A percentile compares a stretch with the other conserved stretches of the same genome.
Conservation (phyloP, 169 alveolate genomes). For the Theileria parva region DNA sequence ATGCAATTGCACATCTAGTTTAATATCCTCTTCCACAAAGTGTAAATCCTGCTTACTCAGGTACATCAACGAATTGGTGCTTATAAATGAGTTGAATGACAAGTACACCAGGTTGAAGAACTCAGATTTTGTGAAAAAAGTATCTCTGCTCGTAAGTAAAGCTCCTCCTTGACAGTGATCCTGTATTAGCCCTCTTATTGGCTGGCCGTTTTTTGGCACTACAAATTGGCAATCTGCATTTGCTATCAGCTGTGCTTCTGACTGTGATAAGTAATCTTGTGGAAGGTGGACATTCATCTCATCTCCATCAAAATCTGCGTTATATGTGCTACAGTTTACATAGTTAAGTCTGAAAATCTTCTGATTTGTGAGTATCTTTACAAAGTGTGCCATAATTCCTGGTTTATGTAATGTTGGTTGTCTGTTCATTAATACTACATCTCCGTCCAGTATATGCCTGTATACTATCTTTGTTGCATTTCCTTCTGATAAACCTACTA, state of each 20-base stretch:
- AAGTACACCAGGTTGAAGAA: conserved; percentile 53
- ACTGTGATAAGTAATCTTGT: conserved; percentile 91
- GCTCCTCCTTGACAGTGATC: conserved; percentile 95
- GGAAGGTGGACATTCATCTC: conserved; percentile 98
- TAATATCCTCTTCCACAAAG: conserved; percentile 21
- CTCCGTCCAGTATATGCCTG: conserved; percentile 96
- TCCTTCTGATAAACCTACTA: conserved; percentile 55
- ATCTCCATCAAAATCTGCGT: conserved; percentile 99
- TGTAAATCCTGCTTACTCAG: conserved; percentile 19
- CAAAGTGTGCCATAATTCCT: conserved; percentile 93
- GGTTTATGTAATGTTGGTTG: conserved; percentile 98
- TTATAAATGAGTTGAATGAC: conserved; percentile 38
- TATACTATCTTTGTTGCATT: conserved; percentile 82
- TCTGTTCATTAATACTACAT: conserved; percentile 93
- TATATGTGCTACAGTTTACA: conserved; percentile 97
- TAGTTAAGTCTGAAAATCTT: conserved; percentile 96
- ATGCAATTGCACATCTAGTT: conserved; percentile 37
- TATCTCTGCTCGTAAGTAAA: conserved; percentile 90
- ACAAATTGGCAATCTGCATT: conserved; percentile 94
- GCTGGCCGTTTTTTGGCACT: conserved; percentile 97
- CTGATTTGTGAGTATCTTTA: conserved; percentile 87
- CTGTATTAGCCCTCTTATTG: conserved; percentile 96
- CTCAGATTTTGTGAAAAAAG: conserved; percentile 83
- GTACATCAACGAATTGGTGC: conserved; percentile 33
- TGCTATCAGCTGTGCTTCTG: conserved; percentile 94